Evolutionary conservation across 306 rosid species (phyloP).

Genomic region (Sindora glabra): DNA sequence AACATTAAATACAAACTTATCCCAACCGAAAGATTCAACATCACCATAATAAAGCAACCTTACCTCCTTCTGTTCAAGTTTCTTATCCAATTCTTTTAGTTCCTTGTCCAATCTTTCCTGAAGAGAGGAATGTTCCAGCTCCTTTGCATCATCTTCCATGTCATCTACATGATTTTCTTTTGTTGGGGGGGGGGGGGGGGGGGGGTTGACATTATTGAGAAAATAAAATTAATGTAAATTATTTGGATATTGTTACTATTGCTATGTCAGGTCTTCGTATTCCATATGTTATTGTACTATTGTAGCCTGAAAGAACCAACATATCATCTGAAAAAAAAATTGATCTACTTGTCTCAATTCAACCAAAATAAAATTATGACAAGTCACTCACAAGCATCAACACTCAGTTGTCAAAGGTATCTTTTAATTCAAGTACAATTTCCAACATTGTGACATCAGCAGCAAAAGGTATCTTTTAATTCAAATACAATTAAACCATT

Average conservation of each 20-base stretch:
- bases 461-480: no score
- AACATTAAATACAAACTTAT: neutral
- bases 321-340: neutral
- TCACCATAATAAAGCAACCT: neutral
- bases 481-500: no score
- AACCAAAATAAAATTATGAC: neutral
- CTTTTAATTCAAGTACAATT: no score
- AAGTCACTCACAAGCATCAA: neutral
- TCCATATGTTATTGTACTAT: neutral
- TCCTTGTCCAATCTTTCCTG: constrained; percentile 82
- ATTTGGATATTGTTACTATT: neutral
- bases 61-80: constrained; percentile 97
- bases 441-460: no score
- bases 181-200: no score
- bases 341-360: neutral
- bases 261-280: no score
- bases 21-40: neutral
- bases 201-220: no score
- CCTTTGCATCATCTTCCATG: constrained; percentile 67
- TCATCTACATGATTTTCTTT: constrained; percentile 64
- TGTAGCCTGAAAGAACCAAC: constrained; percentile 7
- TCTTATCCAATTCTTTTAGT: constrained; percentile 86
- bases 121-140: constrained; percentile 81
- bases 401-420: neutral
- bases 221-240: neutral